These are phyloP conservation scores for Canariomyces notabilis DNA, from an alignment of 2,329 filamentous ascomycete species.

Conservation along the genomic window DNA sequence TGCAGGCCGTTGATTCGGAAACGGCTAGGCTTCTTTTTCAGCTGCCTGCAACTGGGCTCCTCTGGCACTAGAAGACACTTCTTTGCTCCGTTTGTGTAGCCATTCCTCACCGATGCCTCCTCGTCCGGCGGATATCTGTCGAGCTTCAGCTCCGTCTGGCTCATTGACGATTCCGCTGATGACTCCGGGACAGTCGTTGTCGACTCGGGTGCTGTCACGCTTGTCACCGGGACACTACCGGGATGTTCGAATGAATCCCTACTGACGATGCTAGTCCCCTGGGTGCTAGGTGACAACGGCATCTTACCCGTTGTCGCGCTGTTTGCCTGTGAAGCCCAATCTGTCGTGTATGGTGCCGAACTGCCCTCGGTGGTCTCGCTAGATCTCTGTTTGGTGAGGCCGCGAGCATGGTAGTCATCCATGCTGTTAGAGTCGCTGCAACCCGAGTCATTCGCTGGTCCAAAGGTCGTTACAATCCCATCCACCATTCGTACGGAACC, in stretches of 20 bases:
- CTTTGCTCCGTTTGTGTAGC: constrained; percentile 23
- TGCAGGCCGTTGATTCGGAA: constrained; percentile 59
- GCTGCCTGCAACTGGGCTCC: constrained; percentile 37
- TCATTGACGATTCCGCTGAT: constrained; percentile 15
- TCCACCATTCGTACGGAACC: constrained; percentile 35
- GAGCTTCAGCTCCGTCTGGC: constrained; percentile 24
- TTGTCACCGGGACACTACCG: constrained; percentile 38
- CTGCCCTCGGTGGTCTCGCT: constrained; percentile 61
- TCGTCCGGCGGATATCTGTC: constrained; percentile 18
- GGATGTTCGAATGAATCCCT: constrained; percentile 51
- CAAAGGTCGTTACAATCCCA: constrained; percentile 41
- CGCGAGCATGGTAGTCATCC: constrained; percentile 38
- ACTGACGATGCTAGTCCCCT: constrained; percentile 61
- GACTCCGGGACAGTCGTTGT: constrained; percentile 29
- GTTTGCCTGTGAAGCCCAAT: constrained; percentile 59
- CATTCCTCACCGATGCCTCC: constrained; percentile 19
- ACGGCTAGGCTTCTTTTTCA: constrained; percentile 59
- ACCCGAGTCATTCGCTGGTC: constrained; percentile 43
- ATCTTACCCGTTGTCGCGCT: constrained; percentile 60
- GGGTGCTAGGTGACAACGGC: constrained; percentile 60
- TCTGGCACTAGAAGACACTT: constrained; percentile 34
- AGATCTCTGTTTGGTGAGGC: constrained; percentile 44
- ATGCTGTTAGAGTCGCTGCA: constrained; percentile 46
- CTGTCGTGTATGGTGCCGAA: constrained; percentile 49
- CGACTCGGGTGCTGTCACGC: constrained; percentile 36